These are phyloP conservation scores for Cynanchum wilfordii DNA, from an alignment of 257 asterid species.

Conservation along the genomic window DNA sequence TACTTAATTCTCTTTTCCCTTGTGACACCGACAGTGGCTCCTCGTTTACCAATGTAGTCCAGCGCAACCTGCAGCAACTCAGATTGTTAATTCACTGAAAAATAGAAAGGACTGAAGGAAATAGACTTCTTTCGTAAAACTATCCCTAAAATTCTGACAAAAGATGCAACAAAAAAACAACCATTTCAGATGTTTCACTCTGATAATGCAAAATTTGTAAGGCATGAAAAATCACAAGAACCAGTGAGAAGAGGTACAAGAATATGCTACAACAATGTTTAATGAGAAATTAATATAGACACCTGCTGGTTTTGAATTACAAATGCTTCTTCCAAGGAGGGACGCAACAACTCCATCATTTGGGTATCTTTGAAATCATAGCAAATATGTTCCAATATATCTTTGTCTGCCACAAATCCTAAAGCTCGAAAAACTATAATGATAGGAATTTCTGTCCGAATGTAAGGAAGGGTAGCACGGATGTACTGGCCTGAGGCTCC, in stretches of 20 bases:
- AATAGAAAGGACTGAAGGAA: not conserved
- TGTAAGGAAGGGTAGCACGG: conserved; percentile 93
- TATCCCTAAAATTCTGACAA: not conserved
- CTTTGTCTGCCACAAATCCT: conserved; percentile 97
- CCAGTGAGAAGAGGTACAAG: conserved; percentile 8
- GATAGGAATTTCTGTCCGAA: conserved; percentile 91
- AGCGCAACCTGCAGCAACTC: conserved; percentile 72
- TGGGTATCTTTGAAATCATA: conserved; percentile 88
- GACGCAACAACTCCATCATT: conserved; percentile 97
- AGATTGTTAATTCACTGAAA: conserved; percentile 6
- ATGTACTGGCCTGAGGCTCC: conserved; percentile 98
- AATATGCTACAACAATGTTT: not conserved
- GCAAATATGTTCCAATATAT: conserved; percentile 89
- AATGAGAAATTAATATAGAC: not conserved
- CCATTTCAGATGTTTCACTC: not conserved
- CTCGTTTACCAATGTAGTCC: conserved; percentile 97
- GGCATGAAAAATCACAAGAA: not conserved
- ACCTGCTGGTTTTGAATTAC: conserved; percentile 98
- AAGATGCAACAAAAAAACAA: not conserved
- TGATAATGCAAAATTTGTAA: not conserved
- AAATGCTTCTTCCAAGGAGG: conserved; percentile 97
- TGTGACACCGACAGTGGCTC: conserved; percentile 95
- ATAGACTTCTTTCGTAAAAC: not conserved
- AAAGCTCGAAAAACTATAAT: conserved; percentile 90
- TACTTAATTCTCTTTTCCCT: conserved; percentile 93